Percentiles rank a stretch among this genome's conserved stretches.
Conservation (phyloP, 1,139 yeast species). For the Kodamaea arcana region DNA sequence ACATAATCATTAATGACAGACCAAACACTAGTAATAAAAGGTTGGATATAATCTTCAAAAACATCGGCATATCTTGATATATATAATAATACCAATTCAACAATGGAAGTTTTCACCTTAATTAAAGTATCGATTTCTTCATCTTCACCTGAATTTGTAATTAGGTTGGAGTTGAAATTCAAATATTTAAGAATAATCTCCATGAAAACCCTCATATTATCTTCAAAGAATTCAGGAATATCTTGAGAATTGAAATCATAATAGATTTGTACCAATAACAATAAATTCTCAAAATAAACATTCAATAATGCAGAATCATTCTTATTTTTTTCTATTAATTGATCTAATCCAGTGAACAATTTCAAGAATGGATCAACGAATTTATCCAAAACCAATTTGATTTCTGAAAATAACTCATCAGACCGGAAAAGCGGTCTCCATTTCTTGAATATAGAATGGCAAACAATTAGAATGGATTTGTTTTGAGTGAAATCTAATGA, state of each 20-base stretch:
- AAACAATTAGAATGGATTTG: constrained; percentile 84
- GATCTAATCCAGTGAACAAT: constrained; percentile 64
- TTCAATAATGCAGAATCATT: constrained; percentile 41
- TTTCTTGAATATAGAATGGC: constrained; percentile 91
- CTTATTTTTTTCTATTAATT: constrained; percentile 51
- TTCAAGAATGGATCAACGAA: constrained; percentile 79
- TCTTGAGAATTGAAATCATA: constrained; percentile 96
- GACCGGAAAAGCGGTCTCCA: constrained; percentile 96
- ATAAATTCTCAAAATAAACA: constrained; percentile 65
- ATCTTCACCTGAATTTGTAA: constrained; percentile 59
- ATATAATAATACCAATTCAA: constrained; percentile 81
- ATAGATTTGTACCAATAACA: constrained; percentile 72
- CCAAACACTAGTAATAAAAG: constrained; percentile 85
- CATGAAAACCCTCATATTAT: constrained; percentile 77
- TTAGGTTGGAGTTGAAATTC: constrained; percentile 49
- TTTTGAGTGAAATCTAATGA: constrained; percentile 66
- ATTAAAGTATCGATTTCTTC: constrained; percentile 72
- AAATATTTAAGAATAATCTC: constrained; percentile 76
- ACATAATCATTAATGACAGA: constrained; percentile 57
- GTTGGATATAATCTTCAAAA: constrained; percentile 69
- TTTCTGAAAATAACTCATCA: constrained; percentile 84
- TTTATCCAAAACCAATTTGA: constrained; percentile 78
- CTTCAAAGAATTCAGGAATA: constrained; percentile 96
- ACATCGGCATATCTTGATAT: constrained; percentile 90
- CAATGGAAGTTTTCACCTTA: constrained; percentile 74